These are phyloP conservation scores for Curvularia spicifera DNA, from an alignment of 2,329 filamentous ascomycete species.

Conservation along the genomic window DNA sequence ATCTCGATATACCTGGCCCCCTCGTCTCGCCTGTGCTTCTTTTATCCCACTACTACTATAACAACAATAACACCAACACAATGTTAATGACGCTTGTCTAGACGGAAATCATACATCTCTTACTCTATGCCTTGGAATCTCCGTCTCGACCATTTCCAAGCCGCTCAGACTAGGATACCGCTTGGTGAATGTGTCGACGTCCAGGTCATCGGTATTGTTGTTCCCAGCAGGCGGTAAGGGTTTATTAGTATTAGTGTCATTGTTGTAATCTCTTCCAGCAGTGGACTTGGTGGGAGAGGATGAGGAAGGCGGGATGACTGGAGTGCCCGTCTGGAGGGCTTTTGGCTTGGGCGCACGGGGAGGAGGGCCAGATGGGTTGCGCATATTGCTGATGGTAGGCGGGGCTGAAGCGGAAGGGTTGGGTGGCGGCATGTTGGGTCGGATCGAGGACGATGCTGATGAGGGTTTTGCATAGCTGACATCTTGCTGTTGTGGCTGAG, in stretches of 20 bases:
- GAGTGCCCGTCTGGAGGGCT: slow-evolving; percentile 58
- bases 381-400: slow-evolving; percentile 37
- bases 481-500: slow-evolving; percentile 30
- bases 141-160: slow-evolving; percentile 87
- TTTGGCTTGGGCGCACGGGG: slow-evolving; percentile 67
- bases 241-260: slow-evolving; percentile 16
- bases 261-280: background rate
- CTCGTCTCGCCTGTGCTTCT: background rate
- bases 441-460: slow-evolving; percentile 24
- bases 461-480: slow-evolving; percentile 37
- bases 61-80: background rate
- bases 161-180: slow-evolving; percentile 84
- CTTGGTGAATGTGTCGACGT: slow-evolving; percentile 74
- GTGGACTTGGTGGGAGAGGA: slow-evolving; percentile 15
- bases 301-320: slow-evolving; percentile 17
- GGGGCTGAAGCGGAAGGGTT: slow-evolving; percentile 43
- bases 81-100: too few relatives aligned
- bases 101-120: slow-evolving; percentile 27
- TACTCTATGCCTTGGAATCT: slow-evolving; percentile 44
- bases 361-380: slow-evolving; percentile 41
- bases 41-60: too few relatives aligned
- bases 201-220: slow-evolving; percentile 63
- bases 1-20: background rate
- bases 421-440: slow-evolving; percentile 32
- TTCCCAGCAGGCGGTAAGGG: slow-evolving; percentile 22